A percentile compares a stretch with the other conserved stretches of the same genome.
phyloP scores from a whole-genome alignment of 192 early-diverging fungal species.

The Thoreauomyces humboldtii region DNA sequence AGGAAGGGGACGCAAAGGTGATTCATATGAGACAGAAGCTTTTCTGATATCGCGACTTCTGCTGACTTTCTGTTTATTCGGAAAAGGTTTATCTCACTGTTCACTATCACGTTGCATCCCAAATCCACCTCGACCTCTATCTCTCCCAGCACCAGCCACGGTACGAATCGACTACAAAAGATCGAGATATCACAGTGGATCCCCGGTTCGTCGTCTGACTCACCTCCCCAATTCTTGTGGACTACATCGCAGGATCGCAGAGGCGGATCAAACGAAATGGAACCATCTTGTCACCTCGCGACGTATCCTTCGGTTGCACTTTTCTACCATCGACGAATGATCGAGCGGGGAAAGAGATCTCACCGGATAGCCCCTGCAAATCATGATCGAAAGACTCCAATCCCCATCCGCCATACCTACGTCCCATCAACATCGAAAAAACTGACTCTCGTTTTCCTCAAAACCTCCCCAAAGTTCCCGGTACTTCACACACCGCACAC shows the following conservation, averaged over 20 bases:
- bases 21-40: neutral
- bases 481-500: too few species aligned
- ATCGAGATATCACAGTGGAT: neutral
- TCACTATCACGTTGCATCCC: slow-evolving; percentile 45
- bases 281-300: slow-evolving; percentile 34
- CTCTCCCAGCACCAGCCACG: slow-evolving; percentile 31
- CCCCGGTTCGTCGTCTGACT: neutral
- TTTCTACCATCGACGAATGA: slow-evolving; percentile 14
- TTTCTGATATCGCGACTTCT: neutral
- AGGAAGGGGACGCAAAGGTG: slow-evolving; percentile 45
- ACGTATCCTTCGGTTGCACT: slow-evolving; percentile 35
- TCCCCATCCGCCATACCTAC: too few species aligned
- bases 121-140: slow-evolving; percentile 39
- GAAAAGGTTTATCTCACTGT: slow-evolving; percentile 37
- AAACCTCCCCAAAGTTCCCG: too few species aligned
- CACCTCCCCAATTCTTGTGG: too few species aligned
- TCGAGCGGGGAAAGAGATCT: too few species aligned
- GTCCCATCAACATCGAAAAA: too few species aligned
- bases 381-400: too few species aligned
- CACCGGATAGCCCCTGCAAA: too few species aligned
- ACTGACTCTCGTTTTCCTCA: too few species aligned
- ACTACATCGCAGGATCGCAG: slow-evolving; percentile 28
- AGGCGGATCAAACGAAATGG: slow-evolving; percentile 31
- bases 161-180: too few species aligned
- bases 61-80: neutral